Conservation (phyloP, 1,139 yeast genomes). For the Blastobotrys arbuscula region DNA sequence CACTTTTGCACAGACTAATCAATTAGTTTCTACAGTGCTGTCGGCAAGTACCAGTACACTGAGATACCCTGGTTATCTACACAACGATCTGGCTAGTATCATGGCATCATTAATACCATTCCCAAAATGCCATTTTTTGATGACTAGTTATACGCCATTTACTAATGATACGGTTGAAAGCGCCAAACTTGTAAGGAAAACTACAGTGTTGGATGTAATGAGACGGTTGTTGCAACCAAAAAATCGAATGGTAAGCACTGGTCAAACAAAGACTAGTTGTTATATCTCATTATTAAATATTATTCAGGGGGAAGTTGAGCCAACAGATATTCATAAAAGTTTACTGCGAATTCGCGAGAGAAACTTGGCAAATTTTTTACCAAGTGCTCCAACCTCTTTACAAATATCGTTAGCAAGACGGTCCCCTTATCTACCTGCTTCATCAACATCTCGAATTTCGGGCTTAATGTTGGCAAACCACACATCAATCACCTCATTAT, state of each 20-base stretch:
- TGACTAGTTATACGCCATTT: slow-evolving; percentile 86
- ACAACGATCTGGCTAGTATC: slow-evolving; percentile 78
- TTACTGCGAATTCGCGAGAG: slow-evolving; percentile 71
- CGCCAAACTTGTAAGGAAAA: slow-evolving; percentile 58
- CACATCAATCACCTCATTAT: slow-evolving; percentile 61
- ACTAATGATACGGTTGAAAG: slow-evolving; percentile 55
- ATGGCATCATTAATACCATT: slow-evolving; percentile 80
- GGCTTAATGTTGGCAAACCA: slow-evolving; percentile 80
- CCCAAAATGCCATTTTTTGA: slow-evolving; percentile 81
- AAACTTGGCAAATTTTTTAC: slow-evolving; percentile 59
- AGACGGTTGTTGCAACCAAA: slow-evolving; percentile 77
- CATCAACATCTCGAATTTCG: slow-evolving; percentile 32
- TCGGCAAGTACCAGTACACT: slow-evolving; percentile 82
- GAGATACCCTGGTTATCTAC: slow-evolving; percentile 88
- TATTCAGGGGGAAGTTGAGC: slow-evolving; percentile 68
- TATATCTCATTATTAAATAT: slow-evolving; percentile 73
- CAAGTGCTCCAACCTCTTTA: slow-evolving; percentile 79
- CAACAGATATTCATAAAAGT: slow-evolving; percentile 74
- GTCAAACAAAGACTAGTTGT: slow-evolving; percentile 38
- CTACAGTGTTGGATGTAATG: slow-evolving; percentile 79
- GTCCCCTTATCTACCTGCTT: slow-evolving; percentile 49
- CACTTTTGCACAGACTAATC: slow-evolving; percentile 70
- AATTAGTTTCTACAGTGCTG: slow-evolving; percentile 77
- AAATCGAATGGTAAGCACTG: slow-evolving; percentile 57
- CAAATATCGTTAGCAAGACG: slow-evolving; percentile 73